Conservation (phyloP, 139 green algal genomes). For the Deuterostichococcus epilithicus region DNA sequence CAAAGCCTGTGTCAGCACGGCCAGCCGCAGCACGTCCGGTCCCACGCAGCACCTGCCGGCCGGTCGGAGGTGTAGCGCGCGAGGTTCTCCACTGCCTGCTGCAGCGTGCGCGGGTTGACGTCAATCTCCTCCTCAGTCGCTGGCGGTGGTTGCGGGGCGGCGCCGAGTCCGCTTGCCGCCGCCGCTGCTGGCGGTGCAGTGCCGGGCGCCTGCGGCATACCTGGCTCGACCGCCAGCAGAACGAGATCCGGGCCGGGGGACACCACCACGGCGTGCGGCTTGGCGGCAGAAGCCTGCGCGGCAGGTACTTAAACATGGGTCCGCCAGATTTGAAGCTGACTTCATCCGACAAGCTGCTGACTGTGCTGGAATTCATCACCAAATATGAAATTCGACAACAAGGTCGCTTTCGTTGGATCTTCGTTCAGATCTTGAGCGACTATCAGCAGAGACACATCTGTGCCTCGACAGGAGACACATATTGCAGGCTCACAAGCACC, state of each 20-base stretch:
- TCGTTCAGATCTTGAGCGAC: background rate
- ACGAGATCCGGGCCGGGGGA: background rate
- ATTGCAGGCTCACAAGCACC: background rate
- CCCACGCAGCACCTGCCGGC: background rate
- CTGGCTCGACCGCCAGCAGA: background rate
- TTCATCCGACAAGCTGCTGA: too few species aligned
- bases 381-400: background rate
- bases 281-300: background rate
- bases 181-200: background rate
- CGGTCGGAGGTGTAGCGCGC: background rate
- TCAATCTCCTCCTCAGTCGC: background rate
- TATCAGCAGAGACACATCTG: background rate
- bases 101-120: background rate
- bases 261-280: background rate
- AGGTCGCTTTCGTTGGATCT: background rate
- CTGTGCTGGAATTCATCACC: too few species aligned
- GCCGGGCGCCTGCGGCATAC: background rate
- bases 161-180: background rate
- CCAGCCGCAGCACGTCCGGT: too few species aligned
- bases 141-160: too few species aligned
- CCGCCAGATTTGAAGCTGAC: too few species aligned
- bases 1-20: background rate
- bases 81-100: background rate
- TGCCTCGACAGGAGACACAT: background rate
- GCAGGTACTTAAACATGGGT: too few species aligned